Evolutionary conservation across 768 basidiomycete species (phyloP).

Genomic region (Mrakia hoshinonis): DNA sequence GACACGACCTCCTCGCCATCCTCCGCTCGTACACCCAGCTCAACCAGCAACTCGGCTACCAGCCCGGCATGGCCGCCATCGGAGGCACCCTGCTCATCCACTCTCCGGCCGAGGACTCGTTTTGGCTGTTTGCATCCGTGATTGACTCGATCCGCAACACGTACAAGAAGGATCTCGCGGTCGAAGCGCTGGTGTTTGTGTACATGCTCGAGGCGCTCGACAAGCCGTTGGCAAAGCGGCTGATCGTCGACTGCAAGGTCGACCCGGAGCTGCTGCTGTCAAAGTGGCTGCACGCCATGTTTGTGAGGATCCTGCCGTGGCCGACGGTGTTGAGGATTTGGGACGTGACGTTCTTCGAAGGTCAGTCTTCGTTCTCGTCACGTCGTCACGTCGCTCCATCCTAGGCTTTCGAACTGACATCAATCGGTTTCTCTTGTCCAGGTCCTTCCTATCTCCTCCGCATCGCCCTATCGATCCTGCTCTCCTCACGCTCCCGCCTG

Average conservation of each 20-base stretch:
- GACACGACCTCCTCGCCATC: constrained; percentile 21
- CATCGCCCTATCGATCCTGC: constrained; percentile 19
- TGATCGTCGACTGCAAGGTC: constrained; percentile 24
- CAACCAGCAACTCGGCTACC: constrained; percentile 14
- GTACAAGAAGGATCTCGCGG: constrained; percentile 19
- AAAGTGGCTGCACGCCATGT: constrained; percentile 26
- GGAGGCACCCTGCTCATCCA: constrained; percentile 16
- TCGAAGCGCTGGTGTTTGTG: constrained; percentile 23
- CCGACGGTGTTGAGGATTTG: constrained; percentile 16
- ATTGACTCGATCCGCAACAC: constrained; percentile 18
- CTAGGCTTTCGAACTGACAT: not conserved
- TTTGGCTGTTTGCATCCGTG: constrained; percentile 13
- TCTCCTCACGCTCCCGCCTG: constrained; percentile 2
- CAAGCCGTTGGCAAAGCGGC: constrained; percentile 15
- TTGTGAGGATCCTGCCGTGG: constrained; percentile 26
- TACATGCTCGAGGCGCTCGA: constrained; percentile 24
- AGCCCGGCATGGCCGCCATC: constrained; percentile 9
- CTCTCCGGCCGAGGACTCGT: constrained; percentile 19
- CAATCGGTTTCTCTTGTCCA: not conserved
- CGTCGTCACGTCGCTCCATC: not conserved
- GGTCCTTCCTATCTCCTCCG: constrained; percentile 25
- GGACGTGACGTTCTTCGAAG: constrained; percentile 24
- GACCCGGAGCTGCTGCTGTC: constrained; percentile 17
- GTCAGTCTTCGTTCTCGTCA: not conserved
- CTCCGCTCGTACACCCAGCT: constrained; percentile 11